Base-by-base conservation (phyloP, 2,329 filamentous ascomycete species). In the Lasiodiplodia theobromae region DNA sequence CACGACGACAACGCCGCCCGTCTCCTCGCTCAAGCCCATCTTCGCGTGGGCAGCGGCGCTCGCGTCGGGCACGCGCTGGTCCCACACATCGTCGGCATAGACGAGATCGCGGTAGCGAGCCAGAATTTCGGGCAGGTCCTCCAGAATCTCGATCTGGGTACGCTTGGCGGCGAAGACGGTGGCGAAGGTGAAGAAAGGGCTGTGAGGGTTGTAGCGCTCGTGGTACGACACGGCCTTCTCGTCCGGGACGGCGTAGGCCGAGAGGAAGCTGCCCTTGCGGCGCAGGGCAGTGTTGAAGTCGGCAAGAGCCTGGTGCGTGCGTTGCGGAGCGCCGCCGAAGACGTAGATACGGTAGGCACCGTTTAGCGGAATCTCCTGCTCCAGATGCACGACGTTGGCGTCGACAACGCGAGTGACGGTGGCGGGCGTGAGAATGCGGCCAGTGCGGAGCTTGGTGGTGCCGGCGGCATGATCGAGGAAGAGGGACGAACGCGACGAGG, bases 331-430 rank as follows among this genome's bases (percentile, higher is more conserved):
- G 68, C 94, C 94, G n/a, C 88, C 93, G 77, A 96, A 97, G 71
- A 97, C 80, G 77, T 94, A 96, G 70, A 97, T 85, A 68, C 94
- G 88, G 85, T 94, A 97, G 2, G 93, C 90, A 53, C 94, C 94
- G 79, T 97, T 97, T 69, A 94, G 84, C 0, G 94, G 94, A 38
- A 97, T 87, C 76, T 96, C 92, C 79, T 97, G 94, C 81, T 97
- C 94, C 11, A 97, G 86, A 74, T 96, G 92, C 1, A 97, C 93
- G 5, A 93, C 89, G 79, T 97, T 97, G 76, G 94, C 92, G 76
- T 97, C 94, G 0, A 91, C 89, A 25, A 97, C 92, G 60, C 94
- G 88, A 0, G 93, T 97, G 12, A 97, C 94, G 71, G 93, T 90
- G 23, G 92, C 87, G 68, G 92, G 93, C 58, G 87, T 88, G 74